phyloP scores from a whole-genome alignment of 1,139 yeast species.

The Kurtzmaniella natalensis region DNA sequence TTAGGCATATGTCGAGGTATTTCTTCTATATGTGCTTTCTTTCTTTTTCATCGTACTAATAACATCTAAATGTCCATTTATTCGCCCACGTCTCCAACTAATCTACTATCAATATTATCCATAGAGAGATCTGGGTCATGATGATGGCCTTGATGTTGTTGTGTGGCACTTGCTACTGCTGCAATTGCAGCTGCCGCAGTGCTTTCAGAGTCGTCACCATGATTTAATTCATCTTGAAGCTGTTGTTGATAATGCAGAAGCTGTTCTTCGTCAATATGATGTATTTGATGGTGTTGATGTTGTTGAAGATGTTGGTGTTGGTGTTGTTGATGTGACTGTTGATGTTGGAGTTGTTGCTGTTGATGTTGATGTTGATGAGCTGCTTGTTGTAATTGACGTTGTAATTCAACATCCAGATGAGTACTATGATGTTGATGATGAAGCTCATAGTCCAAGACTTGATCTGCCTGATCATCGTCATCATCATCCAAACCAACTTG shows the following conservation, averaged over 20 bases:
- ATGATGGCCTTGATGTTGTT: slow-evolving; percentile 20
- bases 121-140: slow-evolving; percentile 37
- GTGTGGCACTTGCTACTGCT: slow-evolving; percentile 28
- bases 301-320: slow-evolving; percentile 19
- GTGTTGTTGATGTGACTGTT: slow-evolving; percentile 10
- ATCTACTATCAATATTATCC: slow-evolving; percentile 46
- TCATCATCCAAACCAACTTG: slow-evolving; percentile 26
- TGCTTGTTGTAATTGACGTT: slow-evolving; percentile 35
- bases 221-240: slow-evolving; percentile 24
- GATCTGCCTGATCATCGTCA: slow-evolving; percentile 24
- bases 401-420: slow-evolving; percentile 36
- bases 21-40: too few relatives aligned
- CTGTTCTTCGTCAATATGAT: slow-evolving; percentile 25
- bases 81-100: slow-evolving; percentile 33
- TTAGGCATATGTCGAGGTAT: too few relatives aligned
- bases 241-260: slow-evolving; percentile 33
- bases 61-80: too few relatives aligned
- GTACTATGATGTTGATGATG: slow-evolving; percentile 24
- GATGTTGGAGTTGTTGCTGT: slow-evolving; percentile 16
- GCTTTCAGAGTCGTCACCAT: slow-evolving; percentile 19
- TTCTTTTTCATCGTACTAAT: too few relatives aligned
- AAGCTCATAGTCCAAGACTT: slow-evolving; percentile 14
- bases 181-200: slow-evolving; percentile 43
- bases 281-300: slow-evolving; percentile 12
- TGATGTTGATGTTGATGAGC: slow-evolving; percentile 21